Conservation (phyloP, 768 basidiomycete species). For the Stropharia rugosoannulata region DNA sequence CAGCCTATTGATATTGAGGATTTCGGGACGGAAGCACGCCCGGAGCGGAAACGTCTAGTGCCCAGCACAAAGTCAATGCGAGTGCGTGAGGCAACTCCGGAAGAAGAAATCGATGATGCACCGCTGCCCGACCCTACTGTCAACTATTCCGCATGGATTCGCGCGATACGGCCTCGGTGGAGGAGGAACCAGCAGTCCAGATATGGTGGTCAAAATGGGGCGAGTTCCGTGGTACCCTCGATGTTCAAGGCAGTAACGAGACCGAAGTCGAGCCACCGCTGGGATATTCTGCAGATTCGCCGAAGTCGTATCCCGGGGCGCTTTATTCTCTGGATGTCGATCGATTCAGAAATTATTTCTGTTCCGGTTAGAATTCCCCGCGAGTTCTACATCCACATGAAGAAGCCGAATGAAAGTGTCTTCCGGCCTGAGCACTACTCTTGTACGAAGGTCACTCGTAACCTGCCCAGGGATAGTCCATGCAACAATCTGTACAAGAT, state of each 20-base stretch:
- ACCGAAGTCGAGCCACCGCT: slow-evolving; percentile 62
- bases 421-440: slow-evolving; percentile 73
- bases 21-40: slow-evolving; percentile 22
- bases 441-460: slow-evolving; percentile 70
- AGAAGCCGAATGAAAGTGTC: slow-evolving; percentile 60
- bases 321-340: slow-evolving; percentile 85
- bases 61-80: slow-evolving; percentile 49
- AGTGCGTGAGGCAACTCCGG: slow-evolving; percentile 41
- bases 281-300: slow-evolving; percentile 94
- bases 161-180: slow-evolving; percentile 79
- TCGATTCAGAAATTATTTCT: slow-evolving; percentile 75
- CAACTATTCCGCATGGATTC: slow-evolving; percentile 78
- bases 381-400: slow-evolving; percentile 91
- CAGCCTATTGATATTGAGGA: slow-evolving; percentile 65
- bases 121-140: slow-evolving; percentile 62
- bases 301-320: slow-evolving; percentile 75
- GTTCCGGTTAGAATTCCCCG: slow-evolving; percentile 85
- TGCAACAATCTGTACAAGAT: slow-evolving; percentile 83
- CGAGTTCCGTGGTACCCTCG: slow-evolving; percentile 50
- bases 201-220: slow-evolving; percentile 28
- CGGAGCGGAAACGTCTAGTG: slow-evolving; percentile 45
- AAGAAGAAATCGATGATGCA: slow-evolving; percentile 34
- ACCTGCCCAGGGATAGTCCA: slow-evolving; percentile 76
- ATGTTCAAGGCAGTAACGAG: slow-evolving; percentile 67
- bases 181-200: slow-evolving; percentile 52